Evolutionary conservation across 129 eudicot genomes (phyloP).

Genomic region (Flaveria bidentis): DNA sequence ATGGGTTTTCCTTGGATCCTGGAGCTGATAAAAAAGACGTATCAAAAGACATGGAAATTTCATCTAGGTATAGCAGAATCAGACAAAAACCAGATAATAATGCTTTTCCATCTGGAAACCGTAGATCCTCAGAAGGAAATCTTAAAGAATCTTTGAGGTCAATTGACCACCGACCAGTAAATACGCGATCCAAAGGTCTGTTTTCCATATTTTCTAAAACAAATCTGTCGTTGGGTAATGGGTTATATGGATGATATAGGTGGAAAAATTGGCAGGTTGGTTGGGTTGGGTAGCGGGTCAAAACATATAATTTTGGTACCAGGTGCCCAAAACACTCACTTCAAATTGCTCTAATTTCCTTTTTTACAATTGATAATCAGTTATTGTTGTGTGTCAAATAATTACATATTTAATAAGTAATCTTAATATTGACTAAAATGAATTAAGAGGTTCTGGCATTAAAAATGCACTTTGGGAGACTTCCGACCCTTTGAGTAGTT

Average conservation of each 20-base stretch:
- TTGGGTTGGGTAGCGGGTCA: background rate
- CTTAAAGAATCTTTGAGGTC: slow-evolving; percentile 45
- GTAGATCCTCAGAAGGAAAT: slow-evolving; percentile 58
- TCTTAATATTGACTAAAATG: background rate
- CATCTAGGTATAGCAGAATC: slow-evolving; percentile 42
- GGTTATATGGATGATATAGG: slow-evolving; percentile 4
- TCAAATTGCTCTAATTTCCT: background rate
- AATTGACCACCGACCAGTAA: slow-evolving; percentile 45
- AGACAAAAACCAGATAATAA: slow-evolving; percentile 42
- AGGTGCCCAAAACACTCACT: background rate
- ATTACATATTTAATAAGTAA: background rate
- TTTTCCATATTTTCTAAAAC: slow-evolving; percentile 5
- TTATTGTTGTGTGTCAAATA: background rate
- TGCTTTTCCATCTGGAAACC: slow-evolving; percentile 43
- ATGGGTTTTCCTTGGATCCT: slow-evolving; percentile 62
- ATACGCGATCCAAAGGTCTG: slow-evolving; percentile 54
- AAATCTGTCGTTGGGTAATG: background rate
- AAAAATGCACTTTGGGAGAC: background rate
- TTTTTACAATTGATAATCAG: background rate
- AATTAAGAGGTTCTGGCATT: background rate
- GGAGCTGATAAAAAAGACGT: slow-evolving; percentile 36
- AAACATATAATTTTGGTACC: background rate
- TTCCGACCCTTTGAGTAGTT: background rate
- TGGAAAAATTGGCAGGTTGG: background rate
- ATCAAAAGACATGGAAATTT: slow-evolving; percentile 45